Evolutionary conservation across 352 stramenopile species (phyloP), one percentile per base, ranked within the genome.

Genomic region (Pythium aristosporum): DNA sequence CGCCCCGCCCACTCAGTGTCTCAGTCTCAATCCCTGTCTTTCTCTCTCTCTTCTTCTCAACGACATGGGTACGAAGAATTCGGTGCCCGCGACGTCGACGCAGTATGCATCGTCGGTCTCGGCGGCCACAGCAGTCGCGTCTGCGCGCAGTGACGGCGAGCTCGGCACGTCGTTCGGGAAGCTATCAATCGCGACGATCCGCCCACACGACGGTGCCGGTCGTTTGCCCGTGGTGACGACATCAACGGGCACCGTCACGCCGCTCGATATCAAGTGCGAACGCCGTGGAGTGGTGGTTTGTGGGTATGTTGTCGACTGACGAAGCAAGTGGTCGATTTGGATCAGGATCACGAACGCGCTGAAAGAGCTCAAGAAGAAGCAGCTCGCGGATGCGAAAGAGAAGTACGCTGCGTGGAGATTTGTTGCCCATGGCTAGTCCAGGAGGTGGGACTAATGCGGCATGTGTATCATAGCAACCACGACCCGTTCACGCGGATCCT

Each of bases 401-500:
- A 61, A 65, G 82, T 91, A 65, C 30, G 76, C 67, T 3, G 2
- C 23, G 20, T 6, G 12, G 37, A 2, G n/a, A 46, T 46, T 46
- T 5, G 13, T 3, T 46, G 41, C 41, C n/a, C 41, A 20, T 46
- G 41, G 41, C 13, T n/a, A 5, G 3, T 46, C n/a, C 41, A 46
- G 11, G 15, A 23, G 10, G 44, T 51, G 15, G 25, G 9, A 41
- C 30, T 15, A 28, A 47, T 50, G 21, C 12, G n/a, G 13, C 21
- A 15, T 60, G n/a, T 32, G 12, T 20, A 39, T 15, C 8, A 10
- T 39, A 58, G 67, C 39, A 73, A 68, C 9, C 63, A 74, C n/a
- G 87, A 88, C 28, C 81, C 82, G 43, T 91, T 94, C 67, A 92
- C 81, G 10, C 74, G 80, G 28, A 94, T 92, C 65, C 61, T 94